phyloP scores from a whole-genome alignment of 768 basidiomycete genomes.

The Boletus tomentosulus region DNA sequence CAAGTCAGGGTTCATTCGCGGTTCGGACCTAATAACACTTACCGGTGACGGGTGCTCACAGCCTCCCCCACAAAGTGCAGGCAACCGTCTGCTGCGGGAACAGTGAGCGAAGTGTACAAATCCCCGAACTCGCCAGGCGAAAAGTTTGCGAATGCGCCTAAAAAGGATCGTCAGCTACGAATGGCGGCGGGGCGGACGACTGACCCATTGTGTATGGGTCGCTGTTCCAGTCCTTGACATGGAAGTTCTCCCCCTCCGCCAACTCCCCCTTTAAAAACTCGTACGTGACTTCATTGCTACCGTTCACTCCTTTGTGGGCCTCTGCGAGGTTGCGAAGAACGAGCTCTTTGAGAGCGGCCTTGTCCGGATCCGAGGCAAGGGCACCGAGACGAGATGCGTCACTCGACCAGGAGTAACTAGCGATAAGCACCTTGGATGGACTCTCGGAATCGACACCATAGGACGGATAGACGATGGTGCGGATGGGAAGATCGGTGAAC shows the following conservation, averaged over 20 bases:
- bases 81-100: constrained; percentile 23
- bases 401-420: constrained; percentile 38
- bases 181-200: not conserved
- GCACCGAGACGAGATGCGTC: constrained; percentile 37
- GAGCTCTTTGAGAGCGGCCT: constrained; percentile 23
- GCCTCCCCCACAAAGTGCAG: constrained; percentile 17
- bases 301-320: not conserved
- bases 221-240: constrained; percentile 33
- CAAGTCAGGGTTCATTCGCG: too few species aligned
- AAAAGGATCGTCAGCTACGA: not conserved
- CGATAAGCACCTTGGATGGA: constrained; percentile 33
- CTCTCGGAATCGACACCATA: constrained; percentile 26
- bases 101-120: constrained; percentile 29
- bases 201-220: constrained; percentile 34
- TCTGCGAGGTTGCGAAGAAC: constrained; percentile 24
- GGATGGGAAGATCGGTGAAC: constrained; percentile 38
- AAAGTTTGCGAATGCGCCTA: constrained; percentile 40
- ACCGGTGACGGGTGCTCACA: constrained; percentile 13
- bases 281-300: too few species aligned
- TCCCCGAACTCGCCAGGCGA: constrained; percentile 36
- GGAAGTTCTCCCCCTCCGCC: constrained; percentile 13
- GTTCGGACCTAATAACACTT: not conserved
- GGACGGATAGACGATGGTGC: constrained; percentile 43
- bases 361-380: constrained; percentile 21
- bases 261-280: constrained; percentile 14